Conservation (phyloP, 495 filamentous ascomycete genomes). For the Penicillium parvum region DNA sequence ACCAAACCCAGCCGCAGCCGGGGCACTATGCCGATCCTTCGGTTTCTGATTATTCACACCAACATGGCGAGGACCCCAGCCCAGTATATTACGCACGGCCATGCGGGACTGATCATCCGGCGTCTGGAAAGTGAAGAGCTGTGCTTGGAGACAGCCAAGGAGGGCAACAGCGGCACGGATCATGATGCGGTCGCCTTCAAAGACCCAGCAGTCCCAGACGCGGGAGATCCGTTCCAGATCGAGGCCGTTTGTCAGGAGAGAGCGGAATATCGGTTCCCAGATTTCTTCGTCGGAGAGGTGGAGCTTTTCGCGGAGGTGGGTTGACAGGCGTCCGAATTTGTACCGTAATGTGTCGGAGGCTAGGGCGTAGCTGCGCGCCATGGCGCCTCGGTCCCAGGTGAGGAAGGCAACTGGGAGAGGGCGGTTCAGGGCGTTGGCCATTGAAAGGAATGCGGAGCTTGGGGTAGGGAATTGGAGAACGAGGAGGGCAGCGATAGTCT, state of each 20-base stretch:
- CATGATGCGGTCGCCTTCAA: constrained; percentile 82
- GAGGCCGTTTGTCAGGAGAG: constrained; percentile 53
- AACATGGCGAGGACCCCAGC: constrained; percentile 45
- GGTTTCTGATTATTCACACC: constrained; percentile 30
- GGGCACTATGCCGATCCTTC: constrained; percentile 41
- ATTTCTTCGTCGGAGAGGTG: constrained; percentile 43
- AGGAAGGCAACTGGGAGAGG: constrained; percentile 85
- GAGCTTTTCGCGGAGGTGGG: constrained; percentile 57
- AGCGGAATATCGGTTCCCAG: constrained; percentile 56
- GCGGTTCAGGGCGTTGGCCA: constrained; percentile 87
- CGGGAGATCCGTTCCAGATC: constrained; percentile 71
- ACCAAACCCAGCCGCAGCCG: constrained; percentile 37
- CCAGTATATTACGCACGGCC: constrained; percentile 41
- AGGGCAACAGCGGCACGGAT: constrained; percentile 75
- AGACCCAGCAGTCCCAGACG: constrained; percentile 91
- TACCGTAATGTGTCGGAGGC: constrained; percentile 65
- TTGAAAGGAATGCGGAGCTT: constrained; percentile 68
- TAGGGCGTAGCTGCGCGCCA: constrained; percentile 65
- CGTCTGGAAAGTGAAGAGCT: constrained; percentile 53
- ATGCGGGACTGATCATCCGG: constrained; percentile 38
- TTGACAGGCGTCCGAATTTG: constrained; percentile 66
- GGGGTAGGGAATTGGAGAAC: constrained; percentile 75
- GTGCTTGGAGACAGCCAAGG: constrained; percentile 57
- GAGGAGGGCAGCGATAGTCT: constrained; percentile 81
- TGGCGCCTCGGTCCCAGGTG: constrained; percentile 68